A percentile compares a stretch with the other conserved stretches of the same genome.
Conservation (phyloP, 768 basidiomycete species). For the Russula virescens region DNA sequence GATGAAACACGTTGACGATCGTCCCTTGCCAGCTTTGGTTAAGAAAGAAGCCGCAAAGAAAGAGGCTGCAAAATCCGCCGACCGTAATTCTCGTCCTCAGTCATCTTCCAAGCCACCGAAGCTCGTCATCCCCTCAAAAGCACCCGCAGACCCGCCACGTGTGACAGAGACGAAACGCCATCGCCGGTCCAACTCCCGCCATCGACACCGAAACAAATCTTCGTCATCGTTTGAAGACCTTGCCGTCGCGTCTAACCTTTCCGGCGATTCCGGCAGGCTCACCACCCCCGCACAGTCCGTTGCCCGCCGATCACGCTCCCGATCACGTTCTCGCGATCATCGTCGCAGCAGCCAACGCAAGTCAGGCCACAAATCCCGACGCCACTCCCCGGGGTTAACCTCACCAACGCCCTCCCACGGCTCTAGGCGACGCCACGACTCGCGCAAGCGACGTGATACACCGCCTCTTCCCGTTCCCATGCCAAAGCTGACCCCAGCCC, state of each 20-base stretch:
- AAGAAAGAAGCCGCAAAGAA: conserved; percentile 11
- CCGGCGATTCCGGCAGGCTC: conserved; percentile 19
- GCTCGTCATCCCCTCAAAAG: conserved; percentile 8
- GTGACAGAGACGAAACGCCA: conserved; percentile 2
- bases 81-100: conserved; percentile 6
- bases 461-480: conserved; percentile 9
- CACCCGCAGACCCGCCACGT: conserved; percentile 8
- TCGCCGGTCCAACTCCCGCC: conserved; percentile 1
- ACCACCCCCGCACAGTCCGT: conserved; percentile 20
- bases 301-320: conserved; percentile 4
- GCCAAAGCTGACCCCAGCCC: not conserved
- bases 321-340: conserved; percentile 6
- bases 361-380: conserved; percentile 11
- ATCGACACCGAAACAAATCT: conserved; percentile 2
- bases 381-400: conserved; percentile 19
- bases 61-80: not conserved
- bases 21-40: conserved; percentile 12
- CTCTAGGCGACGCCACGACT: not conserved
- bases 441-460: not conserved
- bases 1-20: conserved; percentile 17
- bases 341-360: conserved; percentile 7
- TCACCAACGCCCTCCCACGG: conserved; percentile 17
- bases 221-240: conserved; percentile 14
- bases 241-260: conserved; percentile 20
- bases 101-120: conserved; percentile 15